Conservation (phyloP, 2,329 filamentous ascomycete species). For the Helotiales sp. region DNA sequence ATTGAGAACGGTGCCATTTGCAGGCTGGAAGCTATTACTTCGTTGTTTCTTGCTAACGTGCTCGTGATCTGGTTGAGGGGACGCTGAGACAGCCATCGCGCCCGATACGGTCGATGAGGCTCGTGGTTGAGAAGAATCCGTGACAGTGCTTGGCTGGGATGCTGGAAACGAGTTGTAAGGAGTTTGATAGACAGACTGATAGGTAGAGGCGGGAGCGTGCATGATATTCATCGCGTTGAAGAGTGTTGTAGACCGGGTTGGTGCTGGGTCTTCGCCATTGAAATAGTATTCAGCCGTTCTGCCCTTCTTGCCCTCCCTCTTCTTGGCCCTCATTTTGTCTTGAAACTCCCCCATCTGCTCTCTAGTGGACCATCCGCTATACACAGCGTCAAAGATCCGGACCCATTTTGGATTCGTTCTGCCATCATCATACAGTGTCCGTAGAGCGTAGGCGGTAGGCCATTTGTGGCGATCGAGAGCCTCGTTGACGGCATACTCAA, state of each 20-base stretch:
- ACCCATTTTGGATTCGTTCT: constrained; percentile 57
- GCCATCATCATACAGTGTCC: constrained; percentile 64
- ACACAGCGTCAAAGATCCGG: constrained; percentile 62
- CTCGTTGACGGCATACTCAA: constrained; percentile 63
- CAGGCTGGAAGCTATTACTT: constrained; percentile 31
- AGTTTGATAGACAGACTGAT: constrained; percentile 32
- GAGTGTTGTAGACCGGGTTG: constrained; percentile 19
- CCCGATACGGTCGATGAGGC: constrained; percentile 6
- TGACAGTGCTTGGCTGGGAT: constrained; percentile 13
- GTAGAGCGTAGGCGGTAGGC: constrained; percentile 66
- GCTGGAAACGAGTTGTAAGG: constrained; percentile 26
- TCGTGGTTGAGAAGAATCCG: background rate
- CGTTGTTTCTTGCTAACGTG: constrained; percentile 39
- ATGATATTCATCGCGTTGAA: constrained; percentile 22
- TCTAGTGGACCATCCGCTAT: constrained; percentile 59
- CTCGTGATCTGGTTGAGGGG: constrained; percentile 25
- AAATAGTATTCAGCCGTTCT: constrained; percentile 59
- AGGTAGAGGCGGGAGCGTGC: constrained; percentile 29
- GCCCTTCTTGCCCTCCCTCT: constrained; percentile 61
- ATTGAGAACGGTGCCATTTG: constrained; percentile 29
- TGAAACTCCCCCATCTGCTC: constrained; percentile 58
- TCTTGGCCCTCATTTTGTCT: constrained; percentile 57
- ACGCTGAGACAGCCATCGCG: constrained; percentile 25
- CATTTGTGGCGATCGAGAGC: constrained; percentile 62
- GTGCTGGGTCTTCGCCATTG: constrained; percentile 42